phyloP scores from a whole-genome alignment of 441 rosid species.

The Erysimum pusillum region DNA sequence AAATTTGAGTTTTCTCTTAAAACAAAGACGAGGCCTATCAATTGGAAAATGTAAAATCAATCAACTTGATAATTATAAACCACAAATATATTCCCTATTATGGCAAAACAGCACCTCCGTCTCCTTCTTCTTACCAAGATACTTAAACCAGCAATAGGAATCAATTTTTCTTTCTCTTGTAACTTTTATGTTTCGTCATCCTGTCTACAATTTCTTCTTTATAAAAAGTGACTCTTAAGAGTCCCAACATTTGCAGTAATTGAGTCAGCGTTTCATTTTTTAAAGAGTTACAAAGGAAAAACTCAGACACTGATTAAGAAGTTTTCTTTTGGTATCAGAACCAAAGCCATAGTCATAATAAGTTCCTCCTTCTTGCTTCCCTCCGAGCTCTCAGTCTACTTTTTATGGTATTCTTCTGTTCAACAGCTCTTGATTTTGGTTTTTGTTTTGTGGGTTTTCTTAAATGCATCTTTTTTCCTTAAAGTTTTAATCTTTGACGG shows the following conservation, averaged over 20 bases:
- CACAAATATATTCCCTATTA: slow-evolving; percentile 36
- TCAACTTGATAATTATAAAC: slow-evolving; percentile 12
- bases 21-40: not conserved
- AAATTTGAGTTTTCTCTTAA: not conserved
- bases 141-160: slow-evolving; percentile 42
- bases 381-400: too few species aligned
- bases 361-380: too few species aligned
- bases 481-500: too few species aligned
- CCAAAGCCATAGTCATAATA: too few species aligned
- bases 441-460: too few species aligned
- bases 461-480: too few species aligned
- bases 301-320: too few species aligned
- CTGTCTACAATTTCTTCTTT: slow-evolving; percentile 16
- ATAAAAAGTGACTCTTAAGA: slow-evolving; percentile 32
- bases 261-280: slow-evolving; percentile 25
- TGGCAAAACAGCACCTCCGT: slow-evolving; percentile 42
- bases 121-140: slow-evolving; percentile 40
- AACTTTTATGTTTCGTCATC: slow-evolving; percentile 15
- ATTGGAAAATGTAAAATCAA: slow-evolving; percentile 6
- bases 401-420: too few species aligned
- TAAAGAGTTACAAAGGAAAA: not conserved
- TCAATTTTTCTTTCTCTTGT: slow-evolving; percentile 28
- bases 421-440: too few species aligned
- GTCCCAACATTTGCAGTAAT: slow-evolving; percentile 15
- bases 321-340: too few species aligned